phyloP scores from a whole-genome alignment of 2,329 filamentous ascomycete genomes.

The Rutstroemia sp. region DNA sequence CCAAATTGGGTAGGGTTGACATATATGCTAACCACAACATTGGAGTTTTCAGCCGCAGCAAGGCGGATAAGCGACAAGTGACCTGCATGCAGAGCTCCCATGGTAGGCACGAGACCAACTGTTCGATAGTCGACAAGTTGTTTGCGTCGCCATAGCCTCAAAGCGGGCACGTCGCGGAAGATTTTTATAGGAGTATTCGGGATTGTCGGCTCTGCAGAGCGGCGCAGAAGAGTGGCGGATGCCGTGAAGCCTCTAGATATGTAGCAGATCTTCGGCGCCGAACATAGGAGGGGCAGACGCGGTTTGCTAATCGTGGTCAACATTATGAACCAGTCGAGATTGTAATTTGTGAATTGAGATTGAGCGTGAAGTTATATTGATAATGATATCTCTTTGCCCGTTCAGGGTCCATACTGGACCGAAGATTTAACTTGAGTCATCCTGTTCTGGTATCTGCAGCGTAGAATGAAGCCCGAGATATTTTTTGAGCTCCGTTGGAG shows the following conservation, averaged over 20 bases:
- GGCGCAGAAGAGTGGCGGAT: conserved; percentile 9
- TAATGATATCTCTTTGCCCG: conserved; percentile 2
- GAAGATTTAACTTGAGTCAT: conserved; percentile 18
- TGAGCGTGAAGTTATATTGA: background rate
- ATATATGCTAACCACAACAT: conserved; percentile 87
- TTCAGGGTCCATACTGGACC: conserved; percentile 22
- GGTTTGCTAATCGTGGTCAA: background rate
- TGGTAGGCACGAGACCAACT: conserved; percentile 88
- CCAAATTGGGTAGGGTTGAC: conserved; percentile 98
- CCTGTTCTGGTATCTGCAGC: conserved; percentile 27
- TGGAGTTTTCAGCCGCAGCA: conserved; percentile 75
- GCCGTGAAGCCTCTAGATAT: conserved; percentile 14
- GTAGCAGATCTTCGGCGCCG: conserved; percentile 1
- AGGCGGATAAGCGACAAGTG: conserved; percentile 80
- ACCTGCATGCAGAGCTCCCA: conserved; percentile 93
- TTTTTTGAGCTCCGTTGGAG: conserved; percentile 7
- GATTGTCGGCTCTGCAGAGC: conserved; percentile 30
- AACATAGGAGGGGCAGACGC: conserved; percentile 1
- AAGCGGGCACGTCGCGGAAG: conserved; percentile 65
- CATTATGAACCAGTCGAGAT: background rate
- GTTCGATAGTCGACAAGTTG: conserved; percentile 60
- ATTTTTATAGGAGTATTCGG: conserved; percentile 56
- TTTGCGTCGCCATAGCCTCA: conserved; percentile 63
- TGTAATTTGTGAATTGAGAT: background rate
- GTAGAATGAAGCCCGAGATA: conserved; percentile 25